A percentile compares a stretch with the other conserved stretches of the same genome.
Evolutionary conservation across 202 grass and related monocot genomes (phyloP).

Genomic region (Bolboschoenoplectus hybrid): DNA sequence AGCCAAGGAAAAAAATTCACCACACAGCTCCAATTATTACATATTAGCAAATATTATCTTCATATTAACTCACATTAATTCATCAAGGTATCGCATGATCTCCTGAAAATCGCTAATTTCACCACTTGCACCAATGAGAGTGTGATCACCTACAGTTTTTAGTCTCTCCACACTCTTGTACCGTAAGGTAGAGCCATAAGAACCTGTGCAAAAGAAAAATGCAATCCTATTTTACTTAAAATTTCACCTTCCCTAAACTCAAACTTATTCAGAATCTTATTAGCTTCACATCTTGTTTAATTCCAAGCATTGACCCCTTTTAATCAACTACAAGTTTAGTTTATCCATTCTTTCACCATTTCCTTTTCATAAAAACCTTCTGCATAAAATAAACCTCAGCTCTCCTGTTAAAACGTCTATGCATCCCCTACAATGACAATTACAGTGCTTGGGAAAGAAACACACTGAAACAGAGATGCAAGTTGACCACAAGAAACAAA

Average conservation of each 20-base stretch:
- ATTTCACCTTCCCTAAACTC: neutral
- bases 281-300: neutral
- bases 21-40: neutral
- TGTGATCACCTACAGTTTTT: slow-evolving; percentile 86
- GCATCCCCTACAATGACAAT: neutral
- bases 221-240: neutral
- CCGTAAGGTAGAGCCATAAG: slow-evolving; percentile 93
- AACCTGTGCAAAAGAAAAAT: slow-evolving; percentile 52
- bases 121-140: slow-evolving; percentile 91
- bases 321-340: neutral
- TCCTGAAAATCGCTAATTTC: slow-evolving; percentile 99
- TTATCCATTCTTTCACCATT: neutral
- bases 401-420: neutral
- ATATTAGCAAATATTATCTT: slow-evolving; percentile 15
- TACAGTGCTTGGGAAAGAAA: neutral
- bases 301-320: neutral
- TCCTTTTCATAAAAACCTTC: neutral
- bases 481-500: neutral
- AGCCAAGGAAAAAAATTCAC: neutral
- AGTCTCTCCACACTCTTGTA: slow-evolving; percentile 99
- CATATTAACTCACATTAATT: slow-evolving; percentile 70
- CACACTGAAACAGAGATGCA: neutral
- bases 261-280: neutral
- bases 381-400: neutral
- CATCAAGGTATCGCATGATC: slow-evolving; percentile 95